Evolutionary conservation across 495 filamentous ascomycete species (phyloP).

Genomic region (Tetracladium setigerum): DNA sequence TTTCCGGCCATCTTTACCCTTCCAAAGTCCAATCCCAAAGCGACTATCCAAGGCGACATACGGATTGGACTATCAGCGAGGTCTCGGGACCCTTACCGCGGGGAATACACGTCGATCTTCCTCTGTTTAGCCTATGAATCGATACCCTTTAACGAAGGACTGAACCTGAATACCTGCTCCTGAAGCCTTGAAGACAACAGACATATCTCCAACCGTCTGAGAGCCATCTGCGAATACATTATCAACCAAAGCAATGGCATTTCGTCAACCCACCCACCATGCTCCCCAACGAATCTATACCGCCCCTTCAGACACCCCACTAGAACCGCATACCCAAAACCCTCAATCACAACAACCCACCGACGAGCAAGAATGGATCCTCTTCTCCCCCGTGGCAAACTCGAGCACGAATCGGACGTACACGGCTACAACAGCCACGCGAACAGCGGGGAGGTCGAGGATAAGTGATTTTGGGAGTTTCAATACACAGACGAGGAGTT

Average conservation of each 20-base stretch:
- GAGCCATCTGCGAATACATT: not conserved
- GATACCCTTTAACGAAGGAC: too few relatives aligned
- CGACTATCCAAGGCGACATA: too few relatives aligned
- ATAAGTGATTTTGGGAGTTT: slow-evolving; percentile 84
- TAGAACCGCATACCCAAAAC: slow-evolving; percentile 11
- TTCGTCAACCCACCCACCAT: slow-evolving; percentile 66
- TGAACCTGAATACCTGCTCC: too few relatives aligned
- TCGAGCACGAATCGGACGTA: slow-evolving; percentile 57
- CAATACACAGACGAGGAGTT: slow-evolving; percentile 49
- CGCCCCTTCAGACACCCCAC: slow-evolving; percentile 6
- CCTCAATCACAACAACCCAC: slow-evolving; percentile 34
- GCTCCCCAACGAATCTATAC: slow-evolving; percentile 44
- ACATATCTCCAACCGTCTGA: too few relatives aligned
- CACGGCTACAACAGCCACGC: slow-evolving; percentile 65
- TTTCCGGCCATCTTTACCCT: too few relatives aligned
- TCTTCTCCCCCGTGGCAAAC: slow-evolving; percentile 74
- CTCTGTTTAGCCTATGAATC: too few relatives aligned
- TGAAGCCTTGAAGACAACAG: too few relatives aligned
- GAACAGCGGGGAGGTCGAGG: slow-evolving; percentile 65
- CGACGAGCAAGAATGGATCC: slow-evolving; percentile 89
- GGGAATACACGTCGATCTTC: too few relatives aligned
- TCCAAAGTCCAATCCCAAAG: too few relatives aligned
- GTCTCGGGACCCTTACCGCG: too few relatives aligned
- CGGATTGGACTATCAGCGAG: too few relatives aligned
- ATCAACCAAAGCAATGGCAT: slow-evolving; percentile 55